A percentile compares a stretch with the other conserved stretches of the same genome.
phyloP scores from a whole-genome alignment of 192 early-diverging fungal genomes.

The Coemansia sp. region DNA sequence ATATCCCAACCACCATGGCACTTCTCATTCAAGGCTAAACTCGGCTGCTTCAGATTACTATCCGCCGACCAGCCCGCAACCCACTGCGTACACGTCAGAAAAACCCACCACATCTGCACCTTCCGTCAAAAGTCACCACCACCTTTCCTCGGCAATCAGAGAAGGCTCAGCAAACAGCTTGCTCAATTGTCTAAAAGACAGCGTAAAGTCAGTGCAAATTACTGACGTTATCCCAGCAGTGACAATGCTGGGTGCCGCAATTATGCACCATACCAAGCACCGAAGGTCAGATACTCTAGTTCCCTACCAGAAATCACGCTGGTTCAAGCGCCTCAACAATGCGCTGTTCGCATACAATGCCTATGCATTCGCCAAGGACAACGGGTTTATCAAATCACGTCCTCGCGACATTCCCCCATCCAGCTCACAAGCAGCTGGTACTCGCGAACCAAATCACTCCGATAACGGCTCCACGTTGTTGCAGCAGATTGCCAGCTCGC shows the following conservation, averaged over 20 bases:
- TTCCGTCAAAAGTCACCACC: not conserved
- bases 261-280: slow-evolving; percentile 17
- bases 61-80: not conserved
- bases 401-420: too few relatives aligned
- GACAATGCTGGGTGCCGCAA: slow-evolving; percentile 5
- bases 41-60: not conserved
- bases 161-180: slow-evolving; percentile 5
- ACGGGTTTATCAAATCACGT: slow-evolving; percentile 10
- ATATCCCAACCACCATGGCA: not conserved
- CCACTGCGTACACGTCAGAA: slow-evolving; percentile 6
- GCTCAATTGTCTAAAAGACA: slow-evolving; percentile 13
- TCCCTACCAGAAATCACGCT: slow-evolving; percentile 23
- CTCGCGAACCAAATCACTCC: too few relatives aligned
- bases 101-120: not conserved
- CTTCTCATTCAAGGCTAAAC: not conserved
- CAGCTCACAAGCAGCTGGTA: too few relatives aligned
- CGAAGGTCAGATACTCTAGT: slow-evolving; percentile 10
- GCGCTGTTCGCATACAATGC: slow-evolving; percentile 22
- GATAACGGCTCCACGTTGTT: not conserved
- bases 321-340: slow-evolving; percentile 26
- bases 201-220: slow-evolving; percentile 1
- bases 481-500: slow-evolving; percentile 2
- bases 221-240: slow-evolving; percentile 1
- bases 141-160: not conserved
- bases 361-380: slow-evolving; percentile 15